Evolutionary conservation across 176 grass and related monocot genomes (phyloP).

Genomic region (Thalia dealbata): DNA sequence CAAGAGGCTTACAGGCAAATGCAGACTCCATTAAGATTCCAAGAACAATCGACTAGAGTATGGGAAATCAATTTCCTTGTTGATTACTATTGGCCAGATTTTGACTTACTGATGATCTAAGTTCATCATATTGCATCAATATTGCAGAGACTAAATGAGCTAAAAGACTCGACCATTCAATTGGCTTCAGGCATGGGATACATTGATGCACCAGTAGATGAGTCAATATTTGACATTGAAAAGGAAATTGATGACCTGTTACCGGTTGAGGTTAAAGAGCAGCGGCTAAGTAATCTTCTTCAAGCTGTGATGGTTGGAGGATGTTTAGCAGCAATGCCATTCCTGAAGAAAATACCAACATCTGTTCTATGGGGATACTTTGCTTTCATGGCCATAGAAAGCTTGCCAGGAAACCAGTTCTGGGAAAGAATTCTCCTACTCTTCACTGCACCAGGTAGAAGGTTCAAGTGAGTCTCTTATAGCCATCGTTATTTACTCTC

Average conservation of each 20-base stretch:
- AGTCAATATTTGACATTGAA: constrained; percentile 72
- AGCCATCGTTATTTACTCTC: not conserved
- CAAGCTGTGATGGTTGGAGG: constrained; percentile 62
- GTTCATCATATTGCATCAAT: not conserved
- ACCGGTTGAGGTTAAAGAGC: constrained; percentile 88
- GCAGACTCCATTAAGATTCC: constrained; percentile 76
- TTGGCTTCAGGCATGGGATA: constrained; percentile 76
- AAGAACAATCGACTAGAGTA: constrained; percentile 42
- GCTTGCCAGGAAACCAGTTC: constrained; percentile 88
- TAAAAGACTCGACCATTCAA: constrained; percentile 79
- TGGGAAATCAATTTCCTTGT: not conserved
- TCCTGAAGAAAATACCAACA: constrained; percentile 83
- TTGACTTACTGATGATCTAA: too few species aligned
- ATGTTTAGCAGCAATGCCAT: constrained; percentile 75
- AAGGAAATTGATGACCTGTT: constrained; percentile 89
- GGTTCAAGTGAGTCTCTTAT: constrained; percentile 60
- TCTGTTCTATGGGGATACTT: constrained; percentile 96
- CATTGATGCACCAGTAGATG: constrained; percentile 72
- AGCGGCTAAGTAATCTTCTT: constrained; percentile 74
- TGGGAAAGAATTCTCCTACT: constrained; percentile 87
- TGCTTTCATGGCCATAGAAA: constrained; percentile 97
- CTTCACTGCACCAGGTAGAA: constrained; percentile 81
- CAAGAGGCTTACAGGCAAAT: constrained; percentile 78
- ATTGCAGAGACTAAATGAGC: constrained; percentile 54
- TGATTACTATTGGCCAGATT: too few species aligned